Base-by-base conservation (phyloP, 2,329 filamentous ascomycete genomes). In the Rutstroemia sp. region DNA sequence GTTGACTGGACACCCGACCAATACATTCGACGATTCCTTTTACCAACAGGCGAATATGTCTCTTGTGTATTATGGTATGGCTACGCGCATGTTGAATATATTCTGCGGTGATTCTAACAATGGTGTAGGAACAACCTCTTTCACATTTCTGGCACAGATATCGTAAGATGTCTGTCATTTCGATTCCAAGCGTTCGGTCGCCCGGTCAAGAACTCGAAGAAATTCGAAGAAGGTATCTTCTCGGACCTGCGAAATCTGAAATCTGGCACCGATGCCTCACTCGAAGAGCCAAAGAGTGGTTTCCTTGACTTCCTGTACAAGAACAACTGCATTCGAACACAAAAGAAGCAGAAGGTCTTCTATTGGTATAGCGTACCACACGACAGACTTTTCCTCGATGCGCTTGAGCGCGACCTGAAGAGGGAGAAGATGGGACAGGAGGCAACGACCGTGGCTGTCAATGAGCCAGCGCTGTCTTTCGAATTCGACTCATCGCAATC, bases 271-370 rank as follows among this genome's bases (percentile, higher is more conserved):
- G 94, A 99, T 78, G 94, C 94, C 49, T 96, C 94, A 44, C 84
- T 99, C 59, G 94, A 99, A 75, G 94, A 99, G 78, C 94, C 94
- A 56, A 99, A 99, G 81, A 97, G 92, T 75, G 87, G 89, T 1
- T 99, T 99, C 76, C 82, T 99, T 60, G 94, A 99, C 74, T 99
- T 97, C 73, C 80, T 99, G 46, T 99, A 99, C 84, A 99, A 99
- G 82, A 99, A 99, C 82, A 99, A 99, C 79, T 99, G 94, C 81
- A 99, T 99, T 67, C 87, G 94, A 66, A 99, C 94, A 39, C 94
- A 99, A 75, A 99, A 99, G 84, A 99, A 99, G 81, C 94, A 99
- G 71, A 99, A 99, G 79, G 94, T 99, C 63, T 99, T 99, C 70
- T 99, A 97, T 77, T 99, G 94, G 94, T 99, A 97, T 76, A 96